Evolutionary conservation across 129 eudicot species (phyloP).

Genomic region (Solidago caesia): DNA sequence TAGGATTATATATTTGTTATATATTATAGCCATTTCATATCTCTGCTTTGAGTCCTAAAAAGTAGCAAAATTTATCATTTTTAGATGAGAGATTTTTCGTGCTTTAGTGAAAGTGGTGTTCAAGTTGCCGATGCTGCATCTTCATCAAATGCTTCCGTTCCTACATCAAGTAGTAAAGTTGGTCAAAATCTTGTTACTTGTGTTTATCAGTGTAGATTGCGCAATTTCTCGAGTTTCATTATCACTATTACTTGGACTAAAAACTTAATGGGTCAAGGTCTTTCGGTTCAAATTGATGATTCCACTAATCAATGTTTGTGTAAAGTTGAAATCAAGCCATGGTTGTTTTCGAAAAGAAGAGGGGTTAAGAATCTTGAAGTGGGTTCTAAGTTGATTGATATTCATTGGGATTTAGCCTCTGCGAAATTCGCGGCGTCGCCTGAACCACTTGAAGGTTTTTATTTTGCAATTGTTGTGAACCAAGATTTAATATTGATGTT

Average conservation of each 20-base stretch:
- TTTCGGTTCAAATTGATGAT: conserved; percentile 53
- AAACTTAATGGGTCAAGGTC: conserved; percentile 77
- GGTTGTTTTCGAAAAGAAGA: conserved; percentile 61
- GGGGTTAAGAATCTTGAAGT: conserved; percentile 50
- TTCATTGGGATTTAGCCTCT: conserved; percentile 62
- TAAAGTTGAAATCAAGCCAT: conserved; percentile 65
- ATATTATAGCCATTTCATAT: conserved; percentile 10
- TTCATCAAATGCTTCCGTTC: conserved; percentile 34
- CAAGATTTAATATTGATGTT: conserved; percentile 49
- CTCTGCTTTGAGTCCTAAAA: conserved; percentile 1
- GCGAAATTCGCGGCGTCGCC: conserved; percentile 72
- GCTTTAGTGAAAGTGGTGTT: conserved; percentile 81
- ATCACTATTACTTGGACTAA: conserved; percentile 67
- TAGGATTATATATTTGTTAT: not conserved
- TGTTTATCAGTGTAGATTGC: conserved; percentile 58
- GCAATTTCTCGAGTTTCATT: conserved; percentile 47
- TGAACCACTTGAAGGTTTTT: conserved; percentile 66
- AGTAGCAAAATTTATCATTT: conserved; percentile 9
- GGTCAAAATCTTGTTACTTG: conserved; percentile 70
- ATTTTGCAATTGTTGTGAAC: conserved; percentile 47
- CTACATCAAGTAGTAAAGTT: conserved; percentile 27
- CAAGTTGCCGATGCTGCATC: conserved; percentile 65
- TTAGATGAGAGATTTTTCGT: conserved; percentile 76
- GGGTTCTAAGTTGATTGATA: conserved; percentile 43
- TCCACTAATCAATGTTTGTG: conserved; percentile 40